Conservation (phyloP, 805 yeast genomes). For the Wickerhamiella allomyrinae region DNA sequence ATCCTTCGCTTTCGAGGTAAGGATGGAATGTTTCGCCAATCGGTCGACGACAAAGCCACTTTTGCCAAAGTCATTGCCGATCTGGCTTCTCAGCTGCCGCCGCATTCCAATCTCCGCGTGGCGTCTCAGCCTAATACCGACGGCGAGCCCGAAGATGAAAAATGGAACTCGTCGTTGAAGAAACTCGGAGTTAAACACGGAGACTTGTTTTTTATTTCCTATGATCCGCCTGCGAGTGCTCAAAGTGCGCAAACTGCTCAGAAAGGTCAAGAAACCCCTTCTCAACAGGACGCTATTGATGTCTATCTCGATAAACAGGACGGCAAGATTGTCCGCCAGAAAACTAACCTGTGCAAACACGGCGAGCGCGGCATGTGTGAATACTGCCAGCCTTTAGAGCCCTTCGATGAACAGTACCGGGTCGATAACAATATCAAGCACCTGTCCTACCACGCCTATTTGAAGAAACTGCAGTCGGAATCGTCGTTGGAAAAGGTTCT, state of each 20-base stretch:
- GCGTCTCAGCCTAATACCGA: constrained; percentile 33
- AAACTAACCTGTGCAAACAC: constrained; percentile 61
- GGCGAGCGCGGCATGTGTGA: constrained; percentile 96
- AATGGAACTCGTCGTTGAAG: constrained; percentile 25
- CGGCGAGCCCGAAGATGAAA: constrained; percentile 27
- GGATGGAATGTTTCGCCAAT: constrained; percentile 67
- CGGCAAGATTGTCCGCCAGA: constrained; percentile 59
- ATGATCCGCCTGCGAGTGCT: constrained; percentile 19
- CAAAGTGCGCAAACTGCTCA: constrained; percentile 4
- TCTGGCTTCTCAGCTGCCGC: constrained; percentile 25
- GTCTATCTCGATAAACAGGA: constrained; percentile 43
- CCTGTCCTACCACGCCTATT: constrained; percentile 68
- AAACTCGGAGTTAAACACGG: constrained; percentile 37
- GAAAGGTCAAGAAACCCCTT: neutral
- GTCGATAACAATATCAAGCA: constrained; percentile 72
- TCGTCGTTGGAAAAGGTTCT: constrained; percentile 39
- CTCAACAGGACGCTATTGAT: constrained; percentile 37
- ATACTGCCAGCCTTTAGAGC: constrained; percentile 88
- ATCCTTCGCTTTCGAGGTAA: constrained; percentile 70
- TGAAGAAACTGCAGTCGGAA: constrained; percentile 54
- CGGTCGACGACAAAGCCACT: constrained; percentile 32
- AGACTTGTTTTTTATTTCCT: constrained; percentile 38
- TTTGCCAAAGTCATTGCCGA: constrained; percentile 32
- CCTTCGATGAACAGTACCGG: constrained; percentile 75
- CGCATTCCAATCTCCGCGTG: constrained; percentile 24